Conservation (phyloP, 2,329 filamentous ascomycete species). For the Gliomastix tumulicola region DNA sequence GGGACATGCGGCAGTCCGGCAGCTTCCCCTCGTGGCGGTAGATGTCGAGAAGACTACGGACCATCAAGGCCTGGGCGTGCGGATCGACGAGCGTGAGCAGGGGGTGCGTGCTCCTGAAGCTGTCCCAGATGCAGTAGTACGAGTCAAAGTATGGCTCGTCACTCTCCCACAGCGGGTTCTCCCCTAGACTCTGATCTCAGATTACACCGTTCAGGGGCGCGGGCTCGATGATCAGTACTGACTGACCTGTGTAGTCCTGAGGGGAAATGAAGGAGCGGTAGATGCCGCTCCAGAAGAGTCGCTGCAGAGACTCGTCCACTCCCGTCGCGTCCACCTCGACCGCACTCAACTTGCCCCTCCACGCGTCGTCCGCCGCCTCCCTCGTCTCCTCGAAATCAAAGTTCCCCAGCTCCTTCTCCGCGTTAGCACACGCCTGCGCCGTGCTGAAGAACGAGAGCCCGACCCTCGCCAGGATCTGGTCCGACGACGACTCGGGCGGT, state of each 20-base stretch:
- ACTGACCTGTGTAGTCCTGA: conserved; percentile 57
- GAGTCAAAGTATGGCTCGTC: conserved; percentile 70
- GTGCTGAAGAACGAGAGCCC: conserved; percentile 66
- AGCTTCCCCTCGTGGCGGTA: conserved; percentile 63
- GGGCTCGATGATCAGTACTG: no score
- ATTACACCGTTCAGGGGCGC: no score
- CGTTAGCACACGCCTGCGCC: conserved; percentile 62
- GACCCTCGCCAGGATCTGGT: conserved; percentile 56
- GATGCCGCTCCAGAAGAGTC: conserved; percentile 63
- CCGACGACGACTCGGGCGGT: conserved; percentile 13
- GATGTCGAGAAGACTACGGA: conserved; percentile 64
- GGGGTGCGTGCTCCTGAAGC: conserved; percentile 63
- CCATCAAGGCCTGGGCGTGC: conserved; percentile 58
- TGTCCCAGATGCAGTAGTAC: conserved; percentile 65
- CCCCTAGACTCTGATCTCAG: conserved; percentile 61
- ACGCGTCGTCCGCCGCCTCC: conserved; percentile 47
- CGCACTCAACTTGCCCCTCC: conserved; percentile 55
- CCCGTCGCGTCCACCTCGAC: conserved; percentile 48
- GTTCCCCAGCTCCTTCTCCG: conserved; percentile 60
- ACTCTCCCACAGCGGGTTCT: conserved; percentile 66
- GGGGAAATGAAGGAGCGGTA: conserved; percentile 65
- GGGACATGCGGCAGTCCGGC: conserved; percentile 71
- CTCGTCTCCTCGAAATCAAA: conserved; percentile 56
- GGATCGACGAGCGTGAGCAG: conserved; percentile 68
- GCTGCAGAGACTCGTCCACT: conserved; percentile 50